Conservation (phyloP, 345 rosid species). For the Zanthoxylum bungeanum region DNA sequence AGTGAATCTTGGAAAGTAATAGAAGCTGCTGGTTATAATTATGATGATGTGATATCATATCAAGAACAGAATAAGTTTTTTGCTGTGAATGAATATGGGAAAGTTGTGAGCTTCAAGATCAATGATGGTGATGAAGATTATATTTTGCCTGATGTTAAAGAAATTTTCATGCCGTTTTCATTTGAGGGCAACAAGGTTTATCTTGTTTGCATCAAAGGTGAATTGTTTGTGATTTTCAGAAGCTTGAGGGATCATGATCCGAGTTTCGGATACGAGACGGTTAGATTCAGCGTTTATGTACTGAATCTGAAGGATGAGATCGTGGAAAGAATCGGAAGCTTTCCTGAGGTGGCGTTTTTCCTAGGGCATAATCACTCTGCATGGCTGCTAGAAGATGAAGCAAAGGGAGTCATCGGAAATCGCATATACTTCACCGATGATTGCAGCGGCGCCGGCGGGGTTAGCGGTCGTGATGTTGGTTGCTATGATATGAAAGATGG, state of each 20-base stretch:
- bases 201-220: background rate
- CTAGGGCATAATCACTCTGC: background rate
- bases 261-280: background rate
- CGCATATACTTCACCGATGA: background rate
- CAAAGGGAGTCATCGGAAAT: background rate
- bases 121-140: too few relatives aligned
- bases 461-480: background rate
- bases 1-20: background rate
- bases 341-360: background rate
- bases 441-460: background rate
- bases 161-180: background rate
- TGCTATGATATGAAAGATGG: background rate
- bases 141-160: too few relatives aligned
- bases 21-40: background rate
- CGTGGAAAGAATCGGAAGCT: background rate
- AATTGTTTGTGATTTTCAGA: background rate
- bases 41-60: background rate
- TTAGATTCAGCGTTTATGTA: background rate
- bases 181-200: conserved; percentile 1
- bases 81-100: background rate
- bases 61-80: background rate
- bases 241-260: background rate
- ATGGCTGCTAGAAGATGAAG: background rate
- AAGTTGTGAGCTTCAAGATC: background rate
- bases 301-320: background rate